These are phyloP conservation scores for Xylaria sp. DNA, from an alignment of 2,329 filamentous ascomycete species.

Conservation along the genomic window DNA sequence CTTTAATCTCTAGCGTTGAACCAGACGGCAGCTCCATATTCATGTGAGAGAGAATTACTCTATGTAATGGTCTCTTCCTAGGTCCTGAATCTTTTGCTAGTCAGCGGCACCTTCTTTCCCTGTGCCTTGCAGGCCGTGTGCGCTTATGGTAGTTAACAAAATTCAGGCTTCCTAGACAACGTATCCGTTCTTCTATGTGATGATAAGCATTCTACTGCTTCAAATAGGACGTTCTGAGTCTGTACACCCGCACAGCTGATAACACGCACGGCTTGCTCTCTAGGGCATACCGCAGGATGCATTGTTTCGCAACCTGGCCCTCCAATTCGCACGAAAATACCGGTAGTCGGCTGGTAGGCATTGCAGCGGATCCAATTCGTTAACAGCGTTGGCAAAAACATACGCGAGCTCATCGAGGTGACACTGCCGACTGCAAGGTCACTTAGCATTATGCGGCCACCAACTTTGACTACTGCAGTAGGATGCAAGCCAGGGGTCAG, in stretches of 20 bases:
- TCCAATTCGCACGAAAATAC: slow-evolving; percentile 12
- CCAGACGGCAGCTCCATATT: slow-evolving; percentile 2
- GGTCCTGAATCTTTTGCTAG: background rate
- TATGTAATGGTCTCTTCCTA: background rate
- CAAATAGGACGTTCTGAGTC: background rate
- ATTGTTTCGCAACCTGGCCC: slow-evolving; percentile 12
- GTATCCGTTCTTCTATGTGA: background rate
- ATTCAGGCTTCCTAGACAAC: background rate
- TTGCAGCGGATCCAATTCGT: slow-evolving; percentile 1
- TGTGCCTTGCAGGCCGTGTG: slow-evolving; percentile 22
- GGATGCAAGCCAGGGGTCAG: slow-evolving; percentile 9
- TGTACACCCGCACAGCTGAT: slow-evolving; percentile 8
- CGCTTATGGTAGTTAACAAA: background rate
- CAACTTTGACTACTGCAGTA: background rate
- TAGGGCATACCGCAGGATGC: slow-evolving; percentile 13
- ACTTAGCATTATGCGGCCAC: slow-evolving; percentile 27
- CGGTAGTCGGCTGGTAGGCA: slow-evolving; percentile 1
- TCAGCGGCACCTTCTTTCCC: background rate
- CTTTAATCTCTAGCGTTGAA: slow-evolving; percentile 6
- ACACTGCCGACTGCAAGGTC: slow-evolving; percentile 23
- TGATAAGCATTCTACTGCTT: background rate
- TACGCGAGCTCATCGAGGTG: slow-evolving; percentile 23
- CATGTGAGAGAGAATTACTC: slow-evolving; percentile 13
- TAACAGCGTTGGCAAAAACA: slow-evolving; percentile 13
- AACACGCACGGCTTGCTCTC: slow-evolving; percentile 17